These are phyloP conservation scores for Pseudogymnoascus sp. DNA, from an alignment of 2,329 filamentous ascomycete species.

Conservation along the genomic window DNA sequence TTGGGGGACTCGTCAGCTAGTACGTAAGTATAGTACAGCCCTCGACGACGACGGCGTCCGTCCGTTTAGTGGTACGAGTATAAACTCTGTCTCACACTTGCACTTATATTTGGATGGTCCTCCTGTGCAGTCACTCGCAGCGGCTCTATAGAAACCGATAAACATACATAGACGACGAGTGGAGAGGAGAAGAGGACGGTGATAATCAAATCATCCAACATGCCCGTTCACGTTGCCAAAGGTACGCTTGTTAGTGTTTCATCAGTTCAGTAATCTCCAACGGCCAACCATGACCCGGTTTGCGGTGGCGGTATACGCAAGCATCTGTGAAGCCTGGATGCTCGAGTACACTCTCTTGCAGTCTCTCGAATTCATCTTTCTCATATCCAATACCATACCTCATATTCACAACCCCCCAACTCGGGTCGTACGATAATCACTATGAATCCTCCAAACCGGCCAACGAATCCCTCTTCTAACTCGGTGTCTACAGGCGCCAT, in stretches of 20 bases:
- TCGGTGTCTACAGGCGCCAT: slow-evolving; percentile 27
- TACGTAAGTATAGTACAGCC: not conserved
- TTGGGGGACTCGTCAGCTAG: slow-evolving; percentile 5
- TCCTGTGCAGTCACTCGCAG: not conserved
- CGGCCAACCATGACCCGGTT: not conserved
- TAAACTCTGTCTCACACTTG: not conserved
- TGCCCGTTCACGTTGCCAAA: slow-evolving; percentile 11
- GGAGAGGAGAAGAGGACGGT: not conserved
- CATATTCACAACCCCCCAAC: not conserved
- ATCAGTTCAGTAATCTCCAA: not conserved
- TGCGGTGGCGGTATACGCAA: not conserved
- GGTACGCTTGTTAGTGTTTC: slow-evolving; percentile 1
- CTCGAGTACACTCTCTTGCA: not conserved
- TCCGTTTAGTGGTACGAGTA: not conserved
- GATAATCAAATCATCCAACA: slow-evolving; percentile 4
- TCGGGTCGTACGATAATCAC: not conserved
- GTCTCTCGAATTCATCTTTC: slow-evolving; percentile 8
- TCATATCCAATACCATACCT: slow-evolving; percentile 8
- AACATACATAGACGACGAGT: not conserved
- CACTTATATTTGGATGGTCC: not conserved
- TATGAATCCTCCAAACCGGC: slow-evolving; percentile 27
- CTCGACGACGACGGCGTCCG: not conserved
- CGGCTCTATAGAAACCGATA: not conserved
- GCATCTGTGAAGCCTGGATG: not conserved
- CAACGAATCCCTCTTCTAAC: slow-evolving; percentile 13